Evolutionary conservation across 2,329 filamentous ascomycete genomes (phyloP), one percentile per base, ranked within the genome.

Genomic region (Beauveria brongniartii): DNA sequence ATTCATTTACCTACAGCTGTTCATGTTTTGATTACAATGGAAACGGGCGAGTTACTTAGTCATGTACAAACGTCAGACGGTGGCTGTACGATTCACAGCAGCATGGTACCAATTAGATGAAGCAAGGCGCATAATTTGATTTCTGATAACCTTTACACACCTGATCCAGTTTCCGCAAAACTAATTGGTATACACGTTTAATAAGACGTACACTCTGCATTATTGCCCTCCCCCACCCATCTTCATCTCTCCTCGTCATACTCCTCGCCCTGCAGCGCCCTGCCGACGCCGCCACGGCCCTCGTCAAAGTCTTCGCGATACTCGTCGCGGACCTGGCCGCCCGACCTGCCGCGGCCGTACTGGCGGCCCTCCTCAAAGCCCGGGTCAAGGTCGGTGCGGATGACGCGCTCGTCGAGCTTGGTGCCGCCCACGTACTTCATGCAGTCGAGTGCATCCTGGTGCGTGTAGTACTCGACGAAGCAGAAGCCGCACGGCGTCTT

Each of bases 401-500:
- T 97, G 71, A 99, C 88, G 68, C 94, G 87, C 81, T 99, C 94
- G 74, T 99, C 94, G 51, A 99, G 84, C 79, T 99, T 99, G 41
- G 94, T 99, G 62, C 94, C 94, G 61, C 94, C 94, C 69, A 99
- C 88, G 73, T 97, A 99, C 77, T 97, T 99, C 87, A 99, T 88
- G 76, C 93, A 97, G 74, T 99, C 94, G 55, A 99, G 82, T 9
- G 94, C 94, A 74, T 99, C 94, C 72, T 96, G 89, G 74, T 97
- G 94, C 34, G 88, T 97, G 79, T 97, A 97, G 78, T 99, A 99
- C 77, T 99, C 94, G 70, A 99, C 94, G 72, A 99, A 99, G 81
- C 94, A 99, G 81, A 99, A 99, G 46, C 94, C 94, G 75, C 94
- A 99, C 1, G 94, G 94, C 0, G 94, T 99, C 80, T 99, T 99